These are phyloP conservation scores for Colletotrichum sp. DNA, from an alignment of 2,329 filamentous ascomycete genomes.

Conservation along the genomic window DNA sequence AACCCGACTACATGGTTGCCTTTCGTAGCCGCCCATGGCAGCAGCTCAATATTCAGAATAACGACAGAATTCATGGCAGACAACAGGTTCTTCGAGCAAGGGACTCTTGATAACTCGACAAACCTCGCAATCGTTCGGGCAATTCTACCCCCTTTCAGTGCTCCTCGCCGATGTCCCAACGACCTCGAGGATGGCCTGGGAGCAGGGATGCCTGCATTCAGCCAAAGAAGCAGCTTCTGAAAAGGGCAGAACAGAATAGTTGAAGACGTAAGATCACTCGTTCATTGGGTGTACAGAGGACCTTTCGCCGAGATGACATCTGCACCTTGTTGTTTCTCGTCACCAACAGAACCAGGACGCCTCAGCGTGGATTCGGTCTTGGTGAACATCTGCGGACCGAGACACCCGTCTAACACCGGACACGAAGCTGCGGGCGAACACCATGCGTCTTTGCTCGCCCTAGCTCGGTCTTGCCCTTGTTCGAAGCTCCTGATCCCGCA, in stretches of 20 bases:
- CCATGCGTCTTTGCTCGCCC: not conserved
- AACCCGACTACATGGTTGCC: constrained; percentile 9
- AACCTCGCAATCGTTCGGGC: not conserved
- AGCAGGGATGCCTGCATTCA: not conserved
- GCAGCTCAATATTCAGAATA: not conserved
- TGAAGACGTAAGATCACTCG: not conserved
- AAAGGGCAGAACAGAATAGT: not conserved
- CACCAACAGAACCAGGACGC: constrained; percentile 13
- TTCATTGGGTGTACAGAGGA: not conserved
- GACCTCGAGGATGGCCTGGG: not conserved
- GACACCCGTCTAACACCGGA: not conserved
- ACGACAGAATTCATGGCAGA: not conserved
- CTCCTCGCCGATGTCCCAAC: not conserved
- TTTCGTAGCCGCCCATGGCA: constrained; percentile 12
- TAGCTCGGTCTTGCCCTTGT: not conserved
- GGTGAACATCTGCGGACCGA: constrained; percentile 13
- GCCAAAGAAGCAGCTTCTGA: not conserved
- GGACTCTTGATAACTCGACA: not conserved
- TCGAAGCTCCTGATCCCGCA: not conserved
- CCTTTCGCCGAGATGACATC: constrained; percentile 16
- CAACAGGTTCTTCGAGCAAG: not conserved
- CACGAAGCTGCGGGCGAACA: not conserved
- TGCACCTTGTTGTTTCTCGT: constrained; percentile 13
- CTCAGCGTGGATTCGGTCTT: not conserved
- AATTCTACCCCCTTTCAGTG: not conserved